Conservation (phyloP, 257 asterid genomes). For the Perilla frutescens region DNA sequence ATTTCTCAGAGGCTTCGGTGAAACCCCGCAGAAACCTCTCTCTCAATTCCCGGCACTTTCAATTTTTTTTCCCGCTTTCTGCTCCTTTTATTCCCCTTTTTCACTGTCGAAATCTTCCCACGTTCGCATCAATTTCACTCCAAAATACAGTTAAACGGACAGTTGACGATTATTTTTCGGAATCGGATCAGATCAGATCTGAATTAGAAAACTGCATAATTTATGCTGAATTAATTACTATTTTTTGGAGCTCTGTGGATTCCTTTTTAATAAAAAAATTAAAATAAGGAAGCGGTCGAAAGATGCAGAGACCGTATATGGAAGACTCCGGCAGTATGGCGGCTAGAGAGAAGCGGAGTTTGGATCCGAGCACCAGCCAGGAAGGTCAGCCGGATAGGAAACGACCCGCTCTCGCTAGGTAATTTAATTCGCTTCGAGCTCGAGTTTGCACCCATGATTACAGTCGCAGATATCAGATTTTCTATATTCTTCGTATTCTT, state of each 20-base stretch:
- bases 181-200: constrained; percentile 63
- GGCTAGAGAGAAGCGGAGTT: constrained; percentile 76
- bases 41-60: constrained; percentile 64
- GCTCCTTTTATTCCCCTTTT: constrained; percentile 39
- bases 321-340: constrained; percentile 65
- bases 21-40: constrained; percentile 44
- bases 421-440: constrained; percentile 15
- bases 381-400: constrained; percentile 91
- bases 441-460: constrained; percentile 8
- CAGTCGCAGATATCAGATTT: background rate
- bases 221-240: constrained; percentile 36
- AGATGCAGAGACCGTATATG: constrained; percentile 71
- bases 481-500: background rate
- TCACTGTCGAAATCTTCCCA: constrained; percentile 47
- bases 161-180: constrained; percentile 26
- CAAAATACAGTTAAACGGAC: constrained; percentile 12
- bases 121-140: constrained; percentile 32
- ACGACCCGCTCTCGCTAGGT: constrained; percentile 99
- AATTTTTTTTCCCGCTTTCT: constrained; percentile 52
- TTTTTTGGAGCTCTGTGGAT: constrained; percentile 27
- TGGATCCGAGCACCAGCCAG: constrained; percentile 64
- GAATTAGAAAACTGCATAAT: constrained; percentile 21
- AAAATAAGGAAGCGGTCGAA: constrained; percentile 15
- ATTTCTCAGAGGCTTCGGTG: constrained; percentile 51
- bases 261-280: background rate